Conservation (phyloP, 2,329 filamentous ascomycete species). For the Trichocomaceae sp. region DNA sequence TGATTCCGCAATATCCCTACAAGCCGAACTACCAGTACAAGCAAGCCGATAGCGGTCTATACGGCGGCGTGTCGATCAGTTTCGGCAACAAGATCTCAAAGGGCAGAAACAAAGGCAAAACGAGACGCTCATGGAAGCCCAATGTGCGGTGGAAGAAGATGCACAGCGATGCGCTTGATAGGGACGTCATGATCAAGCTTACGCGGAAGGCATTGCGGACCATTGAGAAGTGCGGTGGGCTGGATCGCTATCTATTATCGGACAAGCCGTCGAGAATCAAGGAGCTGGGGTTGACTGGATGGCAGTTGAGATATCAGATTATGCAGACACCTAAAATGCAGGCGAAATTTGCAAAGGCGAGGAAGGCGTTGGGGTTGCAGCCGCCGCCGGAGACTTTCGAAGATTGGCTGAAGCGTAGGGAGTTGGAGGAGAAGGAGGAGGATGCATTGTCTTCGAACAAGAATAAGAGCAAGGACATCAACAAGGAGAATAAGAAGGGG, state of each 20-base stretch:
- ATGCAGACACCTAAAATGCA: slow-evolving; percentile 70
- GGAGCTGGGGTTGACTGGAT: slow-evolving; percentile 83
- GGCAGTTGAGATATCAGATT: slow-evolving; percentile 81
- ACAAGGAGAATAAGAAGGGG: neutral
- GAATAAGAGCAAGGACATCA: neutral
- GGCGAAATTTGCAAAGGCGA: slow-evolving; percentile 59
- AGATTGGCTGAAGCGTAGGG: slow-evolving; percentile 40
- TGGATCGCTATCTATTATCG: slow-evolving; percentile 87
- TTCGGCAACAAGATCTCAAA: slow-evolving; percentile 48
- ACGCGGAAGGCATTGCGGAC: slow-evolving; percentile 42
- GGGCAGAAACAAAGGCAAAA: slow-evolving; percentile 44
- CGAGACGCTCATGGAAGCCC: slow-evolving; percentile 44
- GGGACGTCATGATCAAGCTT: slow-evolving; percentile 41
- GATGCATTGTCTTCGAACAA: neutral
- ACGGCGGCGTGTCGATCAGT: slow-evolving; percentile 40
- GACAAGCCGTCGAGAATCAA: slow-evolving; percentile 69
- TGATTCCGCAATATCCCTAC: slow-evolving; percentile 43
- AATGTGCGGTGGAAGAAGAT: slow-evolving; percentile 45
- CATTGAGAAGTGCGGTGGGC: slow-evolving; percentile 77
- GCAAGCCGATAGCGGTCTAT: slow-evolving; percentile 44
- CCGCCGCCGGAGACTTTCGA: slow-evolving; percentile 37
- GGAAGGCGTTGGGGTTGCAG: slow-evolving; percentile 59
- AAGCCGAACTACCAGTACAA: slow-evolving; percentile 39
- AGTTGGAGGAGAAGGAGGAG: slow-evolving; percentile 24
- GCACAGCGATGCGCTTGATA: slow-evolving; percentile 38